Evolutionary conservation across 179 eudicot species (phyloP).

Genomic region (Heliamphora pulchella): DNA sequence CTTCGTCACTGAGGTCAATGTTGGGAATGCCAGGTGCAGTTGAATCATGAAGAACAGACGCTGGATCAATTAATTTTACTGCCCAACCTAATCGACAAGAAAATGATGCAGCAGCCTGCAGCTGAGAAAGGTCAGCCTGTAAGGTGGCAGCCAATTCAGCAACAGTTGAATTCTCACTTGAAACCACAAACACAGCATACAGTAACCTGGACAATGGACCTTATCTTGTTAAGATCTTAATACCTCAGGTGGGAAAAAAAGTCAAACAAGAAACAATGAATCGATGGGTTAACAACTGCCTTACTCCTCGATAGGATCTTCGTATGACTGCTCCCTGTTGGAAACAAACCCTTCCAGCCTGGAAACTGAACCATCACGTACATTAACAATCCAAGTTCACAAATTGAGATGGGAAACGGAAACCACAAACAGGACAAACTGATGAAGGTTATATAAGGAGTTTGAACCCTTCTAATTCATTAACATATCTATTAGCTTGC

Average conservation of each 20-base stretch:
- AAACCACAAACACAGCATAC: conserved; percentile 97
- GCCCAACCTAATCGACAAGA: conserved; percentile 99
- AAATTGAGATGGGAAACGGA: not conserved
- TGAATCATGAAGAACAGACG: conserved; percentile 76
- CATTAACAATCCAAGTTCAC: conserved; percentile 29
- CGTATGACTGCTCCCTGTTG: conserved; percentile 93
- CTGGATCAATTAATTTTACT: conserved; percentile 80
- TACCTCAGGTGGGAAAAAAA: conserved; percentile 4
- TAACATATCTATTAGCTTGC: not conserved
- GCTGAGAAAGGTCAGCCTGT: conserved; percentile 94
- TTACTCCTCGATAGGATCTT: conserved; percentile 99
- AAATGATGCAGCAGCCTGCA: conserved; percentile 98
- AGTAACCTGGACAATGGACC: conserved; percentile 58
- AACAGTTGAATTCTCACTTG: conserved; percentile 94
- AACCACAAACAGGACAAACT: conserved; percentile 1
- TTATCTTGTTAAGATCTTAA: conserved; percentile 19
- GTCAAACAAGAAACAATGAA: not conserved
- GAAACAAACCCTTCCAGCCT: conserved; percentile 99
- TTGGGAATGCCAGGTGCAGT: conserved; percentile 36
- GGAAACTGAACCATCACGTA: conserved; percentile 63
- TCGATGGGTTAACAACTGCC: conserved; percentile 21
- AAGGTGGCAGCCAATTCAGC: conserved; percentile 91
- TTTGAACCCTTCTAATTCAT: not conserved
- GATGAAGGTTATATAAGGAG: not conserved
- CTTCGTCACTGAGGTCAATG: conserved; percentile 58